Evolutionary conservation across 108 stramenopile genomes (phyloP).

Genomic region (Cylindrotheca fusiformis): DNA sequence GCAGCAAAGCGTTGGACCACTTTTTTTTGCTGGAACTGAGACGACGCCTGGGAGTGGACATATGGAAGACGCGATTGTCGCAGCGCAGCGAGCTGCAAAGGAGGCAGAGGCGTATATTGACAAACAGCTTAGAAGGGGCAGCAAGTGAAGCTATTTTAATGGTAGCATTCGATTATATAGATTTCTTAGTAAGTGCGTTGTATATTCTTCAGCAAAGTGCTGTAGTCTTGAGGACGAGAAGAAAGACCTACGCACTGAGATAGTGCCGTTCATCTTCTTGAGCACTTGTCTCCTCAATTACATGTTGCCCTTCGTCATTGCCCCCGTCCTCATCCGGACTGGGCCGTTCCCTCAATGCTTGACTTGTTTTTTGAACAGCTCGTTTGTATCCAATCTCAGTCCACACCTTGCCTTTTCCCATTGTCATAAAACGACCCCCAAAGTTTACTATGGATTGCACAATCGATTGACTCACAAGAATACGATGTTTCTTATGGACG

Average conservation of each 20-base stretch:
- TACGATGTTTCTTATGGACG: conserved; percentile 79
- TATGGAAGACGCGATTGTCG: neutral
- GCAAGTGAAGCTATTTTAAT: too few relatives aligned
- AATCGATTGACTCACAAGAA: conserved; percentile 77
- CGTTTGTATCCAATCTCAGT: conserved; percentile 28
- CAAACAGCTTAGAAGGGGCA: too few relatives aligned
- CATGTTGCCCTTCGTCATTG: neutral
- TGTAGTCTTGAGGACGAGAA: too few relatives aligned
- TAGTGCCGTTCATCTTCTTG: neutral
- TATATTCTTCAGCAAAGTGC: too few relatives aligned
- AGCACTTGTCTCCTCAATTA: neutral
- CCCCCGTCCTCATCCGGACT: neutral
- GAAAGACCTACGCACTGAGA: too few relatives aligned
- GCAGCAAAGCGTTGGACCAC: neutral
- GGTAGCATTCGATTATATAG: too few relatives aligned
- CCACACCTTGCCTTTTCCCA: conserved; percentile 24
- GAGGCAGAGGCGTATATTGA: neutral
- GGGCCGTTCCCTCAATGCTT: conserved; percentile 38
- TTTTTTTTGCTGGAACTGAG: neutral
- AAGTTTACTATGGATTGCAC: conserved; percentile 48
- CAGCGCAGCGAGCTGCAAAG: neutral
- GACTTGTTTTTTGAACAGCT: conserved; percentile 51
- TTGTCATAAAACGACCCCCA: conserved; percentile 32
- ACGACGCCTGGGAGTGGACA: neutral
- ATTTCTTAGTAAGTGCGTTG: too few relatives aligned